These are phyloP conservation scores for Collybia nuda DNA, from an alignment of 768 basidiomycete genomes.

Conservation along the genomic window DNA sequence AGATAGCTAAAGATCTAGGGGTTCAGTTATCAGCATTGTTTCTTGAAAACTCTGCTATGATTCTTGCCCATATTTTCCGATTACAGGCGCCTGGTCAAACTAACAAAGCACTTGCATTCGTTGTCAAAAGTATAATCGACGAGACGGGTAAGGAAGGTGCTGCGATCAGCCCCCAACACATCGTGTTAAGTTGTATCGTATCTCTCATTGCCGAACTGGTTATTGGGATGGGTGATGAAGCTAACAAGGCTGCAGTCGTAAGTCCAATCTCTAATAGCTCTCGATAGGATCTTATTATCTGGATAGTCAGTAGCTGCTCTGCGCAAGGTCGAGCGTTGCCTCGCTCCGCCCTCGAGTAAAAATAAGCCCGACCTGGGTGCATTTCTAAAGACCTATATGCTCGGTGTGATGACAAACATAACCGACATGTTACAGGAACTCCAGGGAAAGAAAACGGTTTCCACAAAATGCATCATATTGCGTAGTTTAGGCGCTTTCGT, in stretches of 20 bases:
- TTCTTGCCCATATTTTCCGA: slow-evolving; percentile 69
- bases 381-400: slow-evolving; percentile 74
- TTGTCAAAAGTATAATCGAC: slow-evolving; percentile 56
- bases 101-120: slow-evolving; percentile 58
- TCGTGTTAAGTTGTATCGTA: slow-evolving; percentile 68
- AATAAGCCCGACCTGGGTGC: slow-evolving; percentile 41
- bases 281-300: not conserved
- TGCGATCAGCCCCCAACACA: slow-evolving; percentile 40
- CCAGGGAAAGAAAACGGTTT: slow-evolving; percentile 69
- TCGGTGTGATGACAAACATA: slow-evolving; percentile 82
- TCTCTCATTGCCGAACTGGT: slow-evolving; percentile 76
- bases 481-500: slow-evolving; percentile 77
- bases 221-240: slow-evolving; percentile 73
- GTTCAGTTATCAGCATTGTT: slow-evolving; percentile 48
- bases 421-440: slow-evolving; percentile 87
- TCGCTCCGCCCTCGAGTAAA: slow-evolving; percentile 26
- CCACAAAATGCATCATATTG: slow-evolving; percentile 74
- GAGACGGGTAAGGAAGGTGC: slow-evolving; percentile 31
- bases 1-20: slow-evolving; percentile 55
- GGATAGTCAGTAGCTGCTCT: slow-evolving; percentile 36
- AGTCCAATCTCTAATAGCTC: slow-evolving; percentile 14
- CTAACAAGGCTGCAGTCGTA: slow-evolving; percentile 43
- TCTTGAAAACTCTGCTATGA: slow-evolving; percentile 52
- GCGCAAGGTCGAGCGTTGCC: slow-evolving; percentile 43
- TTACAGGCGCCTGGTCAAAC: slow-evolving; percentile 54